Percentiles rank a stretch among this genome's conserved stretches.
phyloP scores from a whole-genome alignment of 345 rosid species.

The Rhodomyrtus tomentosa region DNA sequence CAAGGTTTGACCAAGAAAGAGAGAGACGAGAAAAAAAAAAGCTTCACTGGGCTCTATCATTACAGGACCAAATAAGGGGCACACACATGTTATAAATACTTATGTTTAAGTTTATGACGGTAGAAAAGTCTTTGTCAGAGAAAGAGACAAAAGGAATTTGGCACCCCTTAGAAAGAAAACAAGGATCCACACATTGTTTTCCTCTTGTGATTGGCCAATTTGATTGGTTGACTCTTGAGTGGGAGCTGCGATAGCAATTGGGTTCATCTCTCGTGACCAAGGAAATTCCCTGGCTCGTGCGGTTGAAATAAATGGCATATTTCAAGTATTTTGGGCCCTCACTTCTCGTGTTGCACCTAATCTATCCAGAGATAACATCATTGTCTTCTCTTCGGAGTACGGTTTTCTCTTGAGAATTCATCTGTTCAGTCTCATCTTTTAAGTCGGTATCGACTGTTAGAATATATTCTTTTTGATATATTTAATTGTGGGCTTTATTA shows the following conservation, averaged over 20 bases:
- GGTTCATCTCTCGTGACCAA: not conserved
- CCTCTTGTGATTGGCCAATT: not conserved
- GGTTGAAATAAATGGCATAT: rapidly evolving
- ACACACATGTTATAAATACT: not conserved
- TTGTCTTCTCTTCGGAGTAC: rapidly evolving
- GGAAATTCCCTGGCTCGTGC: not conserved
- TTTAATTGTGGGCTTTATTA: too few relatives aligned
- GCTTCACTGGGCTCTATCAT: not conserved
- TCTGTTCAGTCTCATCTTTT: not conserved
- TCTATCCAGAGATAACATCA: not conserved
- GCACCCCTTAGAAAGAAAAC: rapidly evolving
- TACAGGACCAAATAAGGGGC: not conserved
- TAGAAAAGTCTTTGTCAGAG: not conserved
- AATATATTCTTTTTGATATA: too few relatives aligned
- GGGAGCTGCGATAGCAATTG: rapidly evolving
- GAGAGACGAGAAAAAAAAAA: not conserved
- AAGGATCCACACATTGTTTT: rapidly evolving
- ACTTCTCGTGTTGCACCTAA: not conserved
- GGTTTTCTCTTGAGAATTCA: not conserved
- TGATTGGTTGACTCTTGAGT: not conserved
- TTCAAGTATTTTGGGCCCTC: not conserved
- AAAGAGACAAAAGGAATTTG: not conserved
- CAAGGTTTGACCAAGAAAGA: not conserved
- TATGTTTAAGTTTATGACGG: not conserved
- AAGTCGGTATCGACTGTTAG: too few relatives aligned